These are phyloP conservation scores for Cucurbita moschata DNA, from an alignment of 306 rosid genomes.

Conservation along the genomic window DNA sequence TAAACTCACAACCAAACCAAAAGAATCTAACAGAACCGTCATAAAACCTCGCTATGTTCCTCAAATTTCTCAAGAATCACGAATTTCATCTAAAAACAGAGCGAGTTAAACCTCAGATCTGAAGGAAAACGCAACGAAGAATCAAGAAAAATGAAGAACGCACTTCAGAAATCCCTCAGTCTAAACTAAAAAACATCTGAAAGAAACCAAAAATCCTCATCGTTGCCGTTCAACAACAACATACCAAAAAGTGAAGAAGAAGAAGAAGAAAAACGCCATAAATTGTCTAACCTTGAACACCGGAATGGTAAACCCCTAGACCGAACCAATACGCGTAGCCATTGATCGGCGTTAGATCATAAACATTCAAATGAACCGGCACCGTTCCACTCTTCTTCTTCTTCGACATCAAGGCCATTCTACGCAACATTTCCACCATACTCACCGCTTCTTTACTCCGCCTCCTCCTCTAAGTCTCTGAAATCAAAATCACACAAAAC, in stretches of 20 bases:
- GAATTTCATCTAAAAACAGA: neutral
- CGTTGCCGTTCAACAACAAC: neutral
- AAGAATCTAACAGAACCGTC: neutral
- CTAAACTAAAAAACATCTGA: neutral
- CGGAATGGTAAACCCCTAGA: constrained; percentile 92
- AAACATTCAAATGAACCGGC: constrained; percentile 81
- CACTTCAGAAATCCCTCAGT: neutral
- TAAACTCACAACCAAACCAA: neutral
- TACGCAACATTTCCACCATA: constrained; percentile 35
- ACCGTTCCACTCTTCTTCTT: constrained; percentile 61
- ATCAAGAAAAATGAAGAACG: neutral
- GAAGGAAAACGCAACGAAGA: neutral
- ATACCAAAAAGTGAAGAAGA: neutral
- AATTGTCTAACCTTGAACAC: constrained; percentile 58
- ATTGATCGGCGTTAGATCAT: constrained; percentile 81
- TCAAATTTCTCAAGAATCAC: neutral
- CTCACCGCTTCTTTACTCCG: neutral
- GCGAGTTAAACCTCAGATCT: constrained; percentile 17
- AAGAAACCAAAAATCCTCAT: neutral
- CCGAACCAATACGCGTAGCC: constrained; percentile 96
- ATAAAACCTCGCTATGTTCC: neutral
- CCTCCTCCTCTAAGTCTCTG: neutral
- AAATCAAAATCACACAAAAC: neutral
- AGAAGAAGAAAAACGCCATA: neutral
- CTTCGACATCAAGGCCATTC: constrained; percentile 29